A percentile compares a stretch with the other conserved stretches of the same genome.
Conservation (phyloP, 148 eudicot species). For the Rhododendron williamsianum region DNA sequence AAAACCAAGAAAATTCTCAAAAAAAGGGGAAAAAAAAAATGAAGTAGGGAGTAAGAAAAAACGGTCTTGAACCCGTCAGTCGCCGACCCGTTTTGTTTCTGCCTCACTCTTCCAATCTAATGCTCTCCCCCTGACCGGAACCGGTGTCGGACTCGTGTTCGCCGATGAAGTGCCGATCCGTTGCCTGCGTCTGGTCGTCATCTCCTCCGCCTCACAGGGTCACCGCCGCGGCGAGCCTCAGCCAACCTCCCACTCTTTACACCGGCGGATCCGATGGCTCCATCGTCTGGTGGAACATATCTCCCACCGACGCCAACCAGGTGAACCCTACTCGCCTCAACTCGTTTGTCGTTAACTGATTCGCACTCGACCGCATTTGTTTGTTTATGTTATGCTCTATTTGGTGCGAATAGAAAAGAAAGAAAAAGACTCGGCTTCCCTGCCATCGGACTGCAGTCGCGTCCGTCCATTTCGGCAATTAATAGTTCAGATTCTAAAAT, state of each 20-base stretch:
- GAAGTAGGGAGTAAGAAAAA: no score
- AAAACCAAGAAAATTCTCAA: neutral
- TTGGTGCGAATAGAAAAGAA: neutral
- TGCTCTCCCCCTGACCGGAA: neutral
- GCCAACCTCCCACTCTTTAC: constrained; percentile 66
- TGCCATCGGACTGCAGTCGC: neutral
- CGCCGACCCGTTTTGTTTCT: neutral
- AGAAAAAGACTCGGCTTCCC: neutral
- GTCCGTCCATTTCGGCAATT: no score
- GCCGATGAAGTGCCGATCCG: constrained; percentile 74
- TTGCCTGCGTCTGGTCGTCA: constrained; percentile 83
- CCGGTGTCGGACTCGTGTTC: neutral
- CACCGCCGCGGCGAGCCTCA: constrained; percentile 53
- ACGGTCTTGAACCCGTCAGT: neutral
- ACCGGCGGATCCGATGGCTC: constrained; percentile 98
- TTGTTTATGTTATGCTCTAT: neutral
- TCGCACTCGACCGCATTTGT: neutral
- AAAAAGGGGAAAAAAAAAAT: no score
- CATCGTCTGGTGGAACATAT: constrained; percentile 84
- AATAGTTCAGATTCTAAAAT: neutral
- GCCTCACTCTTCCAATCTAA: neutral
- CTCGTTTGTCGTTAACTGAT: constrained; percentile 4
- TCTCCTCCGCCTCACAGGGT: constrained; percentile 74
- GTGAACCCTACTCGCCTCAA: constrained; percentile 16
- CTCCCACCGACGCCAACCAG: constrained; percentile 25